Base-by-base conservation (phyloP, 768 basidiomycete genomes). In the Agaricus blazei region DNA sequence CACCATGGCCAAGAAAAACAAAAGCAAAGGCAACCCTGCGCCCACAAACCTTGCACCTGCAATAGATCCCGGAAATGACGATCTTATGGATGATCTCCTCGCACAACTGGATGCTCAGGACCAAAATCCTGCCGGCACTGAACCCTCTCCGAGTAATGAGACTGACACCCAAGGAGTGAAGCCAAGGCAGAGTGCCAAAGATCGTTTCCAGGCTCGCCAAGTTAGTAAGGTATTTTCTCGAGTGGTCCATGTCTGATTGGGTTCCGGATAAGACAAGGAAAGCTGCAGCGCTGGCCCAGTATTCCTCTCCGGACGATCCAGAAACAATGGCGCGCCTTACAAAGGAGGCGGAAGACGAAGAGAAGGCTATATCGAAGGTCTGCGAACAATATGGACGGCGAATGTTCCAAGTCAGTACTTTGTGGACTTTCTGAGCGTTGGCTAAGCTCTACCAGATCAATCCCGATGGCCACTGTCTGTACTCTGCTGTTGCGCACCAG, bases 401-500 rank as follows among this genome's bases (percentile, higher is more conserved):
- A 56, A 74, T 90, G 40, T 71, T 83, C 58, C 83, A 93, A 76
- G 89, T 85, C 54, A 52, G 72, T 62, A 12, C 26, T 45, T 47
- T 31, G 24, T 19, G 26, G 23, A n/a, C 38, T 56, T 44, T 48
- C 9, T 3, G 4, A n/a, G 31, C 19, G 14, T 23, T n/a, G 7
- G 6, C 40, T 45, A 3, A 50, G 41, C 45, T 37, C 37, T 42
- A 34, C n/a, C 59, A 97, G 93, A 87, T 98, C 62, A 85, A 85
- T 57, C 93, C 96, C 15, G 96, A 98, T 63, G 96, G 96, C 0
- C 95, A 98, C 63, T 98, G 96, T 72, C 84, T 98, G 29, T 99
- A 88, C 73, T 89, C 93, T 46, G 92, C 96, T 9, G 75, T 98
- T 26, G 96, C 92, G 26, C 93, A 98, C 69, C 96, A 99, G 67